Evolutionary conservation across 108 stramenopile species (phyloP).

Genomic region (Pseudonitzschia delicatissima): DNA sequence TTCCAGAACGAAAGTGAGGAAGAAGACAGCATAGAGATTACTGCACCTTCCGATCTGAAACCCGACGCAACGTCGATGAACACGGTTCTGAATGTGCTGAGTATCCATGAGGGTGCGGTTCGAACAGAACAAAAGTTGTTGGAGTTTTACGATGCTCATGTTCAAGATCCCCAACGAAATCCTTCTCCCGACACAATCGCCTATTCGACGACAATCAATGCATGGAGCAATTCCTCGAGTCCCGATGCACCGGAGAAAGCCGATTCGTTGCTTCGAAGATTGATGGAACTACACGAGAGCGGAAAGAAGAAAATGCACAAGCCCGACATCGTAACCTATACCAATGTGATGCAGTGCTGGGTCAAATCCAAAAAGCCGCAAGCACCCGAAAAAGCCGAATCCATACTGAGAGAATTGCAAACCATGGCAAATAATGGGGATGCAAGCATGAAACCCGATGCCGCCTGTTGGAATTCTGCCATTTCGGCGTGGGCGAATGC

Average conservation of each 20-base stretch:
- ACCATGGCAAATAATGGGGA: slow-evolving; percentile 1
- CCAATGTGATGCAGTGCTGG: slow-evolving; percentile 27
- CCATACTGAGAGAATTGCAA: slow-evolving; percentile 25
- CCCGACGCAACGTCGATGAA: slow-evolving; percentile 31
- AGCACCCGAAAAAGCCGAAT: slow-evolving; percentile 28
- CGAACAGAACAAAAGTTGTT: slow-evolving; percentile 21
- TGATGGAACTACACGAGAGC: slow-evolving; percentile 2
- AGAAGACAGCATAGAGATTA: not conserved
- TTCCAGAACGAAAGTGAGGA: not conserved
- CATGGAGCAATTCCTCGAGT: slow-evolving; percentile 21
- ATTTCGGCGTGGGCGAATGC: slow-evolving; percentile 60
- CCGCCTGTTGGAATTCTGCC: slow-evolving; percentile 36
- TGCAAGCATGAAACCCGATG: slow-evolving; percentile 18
- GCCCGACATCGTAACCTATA: slow-evolving; percentile 23
- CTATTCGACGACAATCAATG: slow-evolving; percentile 20
- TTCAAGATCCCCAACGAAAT: slow-evolving; percentile 19
- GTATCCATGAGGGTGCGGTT: not conserved
- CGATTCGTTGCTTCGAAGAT: slow-evolving; percentile 18
- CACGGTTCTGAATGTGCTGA: slow-evolving; percentile 17
- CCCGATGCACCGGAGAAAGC: slow-evolving; percentile 18
- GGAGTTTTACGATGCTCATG: slow-evolving; percentile 23
- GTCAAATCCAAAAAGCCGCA: slow-evolving; percentile 15
- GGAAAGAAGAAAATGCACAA: slow-evolving; percentile 6
- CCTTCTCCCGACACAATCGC: slow-evolving; percentile 26
- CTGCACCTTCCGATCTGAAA: not conserved